Evolutionary conservation across 768 basidiomycete species (phyloP).

Genomic region (Cubamyces sp.): DNA sequence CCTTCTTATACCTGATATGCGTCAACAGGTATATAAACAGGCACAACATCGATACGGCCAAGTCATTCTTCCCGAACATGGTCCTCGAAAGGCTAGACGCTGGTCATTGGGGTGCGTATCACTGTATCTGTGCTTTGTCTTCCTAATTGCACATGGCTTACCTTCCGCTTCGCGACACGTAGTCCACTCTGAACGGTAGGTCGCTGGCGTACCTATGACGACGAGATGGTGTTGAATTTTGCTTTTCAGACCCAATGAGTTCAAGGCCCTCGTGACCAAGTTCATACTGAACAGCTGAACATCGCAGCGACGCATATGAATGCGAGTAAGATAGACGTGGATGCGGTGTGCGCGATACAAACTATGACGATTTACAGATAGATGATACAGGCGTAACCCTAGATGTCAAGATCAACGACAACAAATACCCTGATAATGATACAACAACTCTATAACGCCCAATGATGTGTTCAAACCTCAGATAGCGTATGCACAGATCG

Average conservation of each 20-base stretch:
- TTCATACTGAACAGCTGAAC: constrained; percentile 30
- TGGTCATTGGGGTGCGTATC: constrained; percentile 81
- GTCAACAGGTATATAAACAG: constrained; percentile 69
- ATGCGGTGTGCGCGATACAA: constrained; percentile 8
- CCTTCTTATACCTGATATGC: neutral
- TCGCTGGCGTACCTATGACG: neutral
- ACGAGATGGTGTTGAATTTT: neutral
- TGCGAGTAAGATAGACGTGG: neutral
- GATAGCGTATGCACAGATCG: constrained; percentile 17
- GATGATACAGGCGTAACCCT: neutral
- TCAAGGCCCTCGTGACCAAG: constrained; percentile 43
- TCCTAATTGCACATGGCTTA: neutral
- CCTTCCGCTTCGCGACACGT: neutral
- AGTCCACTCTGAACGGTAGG: constrained; percentile 83
- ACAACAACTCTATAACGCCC: neutral
- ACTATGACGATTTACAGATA: constrained; percentile 1
- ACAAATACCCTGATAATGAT: neutral
- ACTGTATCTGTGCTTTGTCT: neutral
- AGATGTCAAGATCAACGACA: neutral
- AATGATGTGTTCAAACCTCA: neutral
- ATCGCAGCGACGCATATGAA: neutral
- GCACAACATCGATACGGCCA: constrained; percentile 62
- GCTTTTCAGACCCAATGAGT: constrained; percentile 54
- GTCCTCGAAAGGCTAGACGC: constrained; percentile 66
- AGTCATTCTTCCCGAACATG: constrained; percentile 76